phyloP scores from a whole-genome alignment of 2,329 filamentous ascomycete species.

The Hymenoscyphus salicellus region DNA sequence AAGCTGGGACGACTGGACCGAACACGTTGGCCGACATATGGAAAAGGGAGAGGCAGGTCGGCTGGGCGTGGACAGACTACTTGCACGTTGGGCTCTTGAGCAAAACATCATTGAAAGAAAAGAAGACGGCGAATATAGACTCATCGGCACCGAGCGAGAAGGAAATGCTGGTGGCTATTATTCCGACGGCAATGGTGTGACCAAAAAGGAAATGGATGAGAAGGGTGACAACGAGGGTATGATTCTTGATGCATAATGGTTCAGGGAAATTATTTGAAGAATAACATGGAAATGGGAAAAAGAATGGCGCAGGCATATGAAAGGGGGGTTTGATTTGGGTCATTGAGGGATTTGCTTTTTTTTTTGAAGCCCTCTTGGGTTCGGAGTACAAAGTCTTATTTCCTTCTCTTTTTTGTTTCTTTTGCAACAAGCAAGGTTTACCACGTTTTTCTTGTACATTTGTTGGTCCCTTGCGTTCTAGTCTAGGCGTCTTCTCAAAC shows the following conservation, averaged over 20 bases:
- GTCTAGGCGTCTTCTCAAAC: too few relatives aligned
- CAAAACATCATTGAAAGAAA: conserved; percentile 61
- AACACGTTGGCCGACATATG: conserved; percentile 87
- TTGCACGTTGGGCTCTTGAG: conserved; percentile 61
- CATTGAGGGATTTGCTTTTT: neutral
- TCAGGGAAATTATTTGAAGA: conserved; percentile 13
- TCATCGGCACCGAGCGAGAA: conserved; percentile 46
- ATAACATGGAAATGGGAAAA: conserved; percentile 1
- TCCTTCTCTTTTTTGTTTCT: neutral
- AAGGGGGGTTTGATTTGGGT: neutral
- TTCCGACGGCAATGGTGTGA: conserved; percentile 33
- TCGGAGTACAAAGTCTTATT: neutral
- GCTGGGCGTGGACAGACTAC: conserved; percentile 55
- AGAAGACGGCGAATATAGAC: conserved; percentile 54
- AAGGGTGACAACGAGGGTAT: conserved; percentile 30
- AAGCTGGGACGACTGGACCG: conserved; percentile 87
- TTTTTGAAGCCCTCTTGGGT: neutral
- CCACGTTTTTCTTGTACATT: neutral
- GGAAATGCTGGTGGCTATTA: conserved; percentile 34
- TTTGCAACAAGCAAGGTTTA: neutral
- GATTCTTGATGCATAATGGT: conserved; percentile 9
- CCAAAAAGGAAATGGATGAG: conserved; percentile 29
- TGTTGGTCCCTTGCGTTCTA: too few relatives aligned
- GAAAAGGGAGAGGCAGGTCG: conserved; percentile 65
- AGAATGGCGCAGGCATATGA: conserved; percentile 2